phyloP scores from a whole-genome alignment of 1,284 basidiomycete genomes.

The Cutaneotrichosporon daszewskae region DNA sequence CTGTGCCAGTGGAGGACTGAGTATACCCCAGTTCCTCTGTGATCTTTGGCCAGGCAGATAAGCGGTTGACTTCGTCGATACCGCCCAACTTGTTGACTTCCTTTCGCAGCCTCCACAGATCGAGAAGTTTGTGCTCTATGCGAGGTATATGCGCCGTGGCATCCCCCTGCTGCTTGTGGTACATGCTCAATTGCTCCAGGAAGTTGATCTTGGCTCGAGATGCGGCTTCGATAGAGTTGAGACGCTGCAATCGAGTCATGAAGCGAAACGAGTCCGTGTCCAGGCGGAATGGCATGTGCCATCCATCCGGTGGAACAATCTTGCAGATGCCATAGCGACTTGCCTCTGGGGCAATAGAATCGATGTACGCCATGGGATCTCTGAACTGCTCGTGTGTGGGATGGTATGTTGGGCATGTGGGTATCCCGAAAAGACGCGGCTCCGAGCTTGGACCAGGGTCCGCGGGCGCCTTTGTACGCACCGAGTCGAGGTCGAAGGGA shows the following conservation, averaged over 20 bases:
- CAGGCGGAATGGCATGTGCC: conserved; percentile 96
- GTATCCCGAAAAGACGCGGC: conserved; percentile 69
- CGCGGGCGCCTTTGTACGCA: conserved; percentile 32
- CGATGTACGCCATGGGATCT: conserved; percentile 94
- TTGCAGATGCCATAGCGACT: conserved; percentile 88
- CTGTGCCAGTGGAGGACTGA: conserved; percentile 53
- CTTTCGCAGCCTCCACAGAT: conserved; percentile 87
- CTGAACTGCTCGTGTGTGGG: conserved; percentile 85
- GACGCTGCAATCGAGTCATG: conserved; percentile 86
- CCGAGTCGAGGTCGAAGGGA: conserved; percentile 30
- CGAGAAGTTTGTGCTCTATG: conserved; percentile 84
- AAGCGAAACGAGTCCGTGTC: conserved; percentile 74
- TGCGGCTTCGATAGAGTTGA: conserved; percentile 96
- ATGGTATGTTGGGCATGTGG: conserved; percentile 84
- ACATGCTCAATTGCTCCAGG: conserved; percentile 90
- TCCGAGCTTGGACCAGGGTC: conserved; percentile 26
- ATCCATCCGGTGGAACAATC: conserved; percentile 85
- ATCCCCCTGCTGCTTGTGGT: conserved; percentile 83
- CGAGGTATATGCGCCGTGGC: conserved; percentile 80
- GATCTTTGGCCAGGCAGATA: conserved; percentile 79
- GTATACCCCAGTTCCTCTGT: conserved; percentile 74
- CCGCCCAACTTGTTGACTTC: conserved; percentile 86
- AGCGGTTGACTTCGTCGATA: conserved; percentile 65
- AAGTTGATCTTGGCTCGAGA: conserved; percentile 96
- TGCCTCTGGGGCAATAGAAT: conserved; percentile 69